Base-by-base conservation (phyloP, 1,284 basidiomycete species). In the Fistulina hepatica region DNA sequence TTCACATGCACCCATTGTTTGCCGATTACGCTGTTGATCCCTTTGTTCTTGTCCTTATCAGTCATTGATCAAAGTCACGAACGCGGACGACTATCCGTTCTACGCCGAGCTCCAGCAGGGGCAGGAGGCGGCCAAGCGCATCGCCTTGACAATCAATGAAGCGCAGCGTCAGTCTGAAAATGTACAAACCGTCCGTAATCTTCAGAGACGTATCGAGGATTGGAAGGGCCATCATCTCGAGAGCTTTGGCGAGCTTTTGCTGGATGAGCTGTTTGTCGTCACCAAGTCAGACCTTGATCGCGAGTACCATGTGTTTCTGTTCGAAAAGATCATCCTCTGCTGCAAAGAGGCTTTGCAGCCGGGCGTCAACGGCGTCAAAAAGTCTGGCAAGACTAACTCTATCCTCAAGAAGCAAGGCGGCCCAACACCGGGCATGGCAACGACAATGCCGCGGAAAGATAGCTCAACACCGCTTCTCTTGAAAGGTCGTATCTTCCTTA, bases 151-250 rank as follows among this genome's bases (percentile, higher is more conserved):
- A 59, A 93, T 97, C 60, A 97, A 98, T 56, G 95, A 98, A 60
- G 90, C 88, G 22, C 78, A 92, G 57, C 74, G 94, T 36, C 75
- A 75, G 48, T 89, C 80, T 34, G 86, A 90, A 60, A 95, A 95
- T 50, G 64, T 76, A 31, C 78, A 80, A 49, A 91, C 91, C 2
- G 91, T 97, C 39, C 77, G 84, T 58, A 88, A 88, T 53, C 73
- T 99, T n/a, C 74, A 83, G 45, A 67, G 67, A 24, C 81, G 95
- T 23, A 92, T 99, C 36, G 92, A 95, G 48, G 94, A 99, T 59
- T 99, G 95, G 95, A 98, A 98, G 59, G 94, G 94, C 5, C 95
- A 98, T 61, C 88, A 94, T 54, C 72, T 97, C 30, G 78, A 79
- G 49, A 85, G 89, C 49, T 98, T 99, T 50, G 95, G 95, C 43